Base-by-base conservation (phyloP, 2,329 filamentous ascomycete genomes). In the Blastomyces emzantsi region DNA sequence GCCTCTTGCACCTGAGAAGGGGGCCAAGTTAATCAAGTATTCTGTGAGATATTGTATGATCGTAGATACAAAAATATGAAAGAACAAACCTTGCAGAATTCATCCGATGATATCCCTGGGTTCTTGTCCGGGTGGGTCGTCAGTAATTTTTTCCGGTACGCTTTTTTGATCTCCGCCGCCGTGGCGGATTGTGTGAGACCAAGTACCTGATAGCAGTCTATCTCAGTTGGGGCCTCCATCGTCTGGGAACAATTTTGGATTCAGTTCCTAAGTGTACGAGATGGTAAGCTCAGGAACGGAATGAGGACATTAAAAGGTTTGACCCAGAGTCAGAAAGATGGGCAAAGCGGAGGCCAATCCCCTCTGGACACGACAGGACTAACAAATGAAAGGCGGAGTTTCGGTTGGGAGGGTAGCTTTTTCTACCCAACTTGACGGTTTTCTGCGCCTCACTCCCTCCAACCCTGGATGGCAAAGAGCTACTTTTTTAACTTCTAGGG, bases 51-150 rank as follows among this genome's bases (percentile, higher is more conserved):
- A 8, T n/a, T 25, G 22, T 8, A 56, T 2, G 19, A 15, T 1
- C 17, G 39, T 39, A 19, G 25, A 52, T 28, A 17, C 2, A 28
- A 17, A 3, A 5, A 30, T 25, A 17, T 52, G 49, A 8, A 28
- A 17, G 28, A 60, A 60, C 58, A 15, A 47, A 60, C 58, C 58
- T 60, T 60, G 41, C 28, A 36, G 19, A 60, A 60, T 28, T 47
- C 58, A 43, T 47, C 58, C 11, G 45, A n/a, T 13, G 58, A 47
- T 36, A 30, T 36, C 17, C 58, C 58, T 11, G 57, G 57, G 43
- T 67, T 67, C 33, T 66, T 66, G 60, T 67, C 66, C 15, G 66
- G 66, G 55, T 67, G 66, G 19, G 51, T 59, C 33, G 45, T 39
- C 25, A 45, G 22, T 17, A 65, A 64, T 45, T 67, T 62, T 47